These are phyloP conservation scores for Penicillium crustosum DNA, from an alignment of 2,329 filamentous ascomycete genomes.

Conservation along the genomic window DNA sequence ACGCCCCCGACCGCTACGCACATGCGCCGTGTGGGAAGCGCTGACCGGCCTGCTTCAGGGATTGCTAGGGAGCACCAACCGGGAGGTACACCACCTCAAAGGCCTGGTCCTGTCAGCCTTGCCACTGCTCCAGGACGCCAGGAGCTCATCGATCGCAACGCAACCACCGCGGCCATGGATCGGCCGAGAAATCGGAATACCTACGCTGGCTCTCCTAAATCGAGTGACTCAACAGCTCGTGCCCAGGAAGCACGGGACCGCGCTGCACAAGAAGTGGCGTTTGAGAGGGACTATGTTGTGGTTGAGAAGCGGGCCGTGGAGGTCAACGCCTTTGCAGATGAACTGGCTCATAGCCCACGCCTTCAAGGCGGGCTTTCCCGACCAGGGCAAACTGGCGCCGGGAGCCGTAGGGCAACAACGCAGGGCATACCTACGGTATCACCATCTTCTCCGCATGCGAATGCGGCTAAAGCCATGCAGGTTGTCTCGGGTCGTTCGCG, in stretches of 20 bases:
- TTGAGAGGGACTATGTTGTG: slow-evolving; percentile 92
- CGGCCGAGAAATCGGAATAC: slow-evolving; percentile 60
- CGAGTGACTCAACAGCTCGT: slow-evolving; percentile 36
- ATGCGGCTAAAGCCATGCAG: slow-evolving; percentile 70
- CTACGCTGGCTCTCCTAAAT: slow-evolving; percentile 48
- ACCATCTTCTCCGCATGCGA: slow-evolving; percentile 67
- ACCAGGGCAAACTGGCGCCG: slow-evolving; percentile 60
- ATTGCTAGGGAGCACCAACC: slow-evolving; percentile 29
- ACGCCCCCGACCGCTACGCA: slow-evolving; percentile 30
- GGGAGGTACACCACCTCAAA: slow-evolving; percentile 29
- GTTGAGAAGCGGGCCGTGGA: slow-evolving; percentile 95
- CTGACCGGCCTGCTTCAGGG: slow-evolving; percentile 31
- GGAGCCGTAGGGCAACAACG: slow-evolving; percentile 74
- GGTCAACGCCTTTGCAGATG: slow-evolving; percentile 95
- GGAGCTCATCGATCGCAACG: slow-evolving; percentile 36
- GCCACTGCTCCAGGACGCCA: slow-evolving; percentile 45
- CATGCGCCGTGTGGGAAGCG: slow-evolving; percentile 37
- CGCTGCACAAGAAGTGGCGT: slow-evolving; percentile 80
- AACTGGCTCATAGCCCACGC: slow-evolving; percentile 80
- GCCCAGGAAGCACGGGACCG: slow-evolving; percentile 54
- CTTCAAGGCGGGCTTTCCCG: slow-evolving; percentile 52
- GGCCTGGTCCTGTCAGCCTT: slow-evolving; percentile 36
- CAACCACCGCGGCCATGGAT: slow-evolving; percentile 52
- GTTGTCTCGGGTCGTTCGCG: slow-evolving; percentile 66
- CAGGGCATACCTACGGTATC: slow-evolving; percentile 69